A percentile compares a stretch with the other conserved stretches of the same genome.
Evolutionary conservation across 306 rosid genomes (phyloP).

Genomic region (Macrotyloma uniflorum): DNA sequence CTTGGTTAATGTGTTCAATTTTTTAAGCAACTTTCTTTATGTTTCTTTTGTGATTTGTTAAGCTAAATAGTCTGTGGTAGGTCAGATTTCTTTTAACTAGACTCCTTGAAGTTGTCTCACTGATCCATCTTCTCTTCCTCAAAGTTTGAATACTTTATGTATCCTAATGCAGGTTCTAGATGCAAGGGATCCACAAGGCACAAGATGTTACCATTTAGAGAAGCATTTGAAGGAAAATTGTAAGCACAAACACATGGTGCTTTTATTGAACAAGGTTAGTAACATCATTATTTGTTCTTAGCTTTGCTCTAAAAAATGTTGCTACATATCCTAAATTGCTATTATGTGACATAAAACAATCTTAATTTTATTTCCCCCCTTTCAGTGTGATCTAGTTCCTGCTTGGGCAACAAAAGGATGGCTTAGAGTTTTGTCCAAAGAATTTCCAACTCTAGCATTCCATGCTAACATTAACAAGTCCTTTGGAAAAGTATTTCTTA

Average conservation of each 20-base stretch:
- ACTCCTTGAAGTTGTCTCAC: background rate
- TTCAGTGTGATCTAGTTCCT: slow-evolving; percentile 87
- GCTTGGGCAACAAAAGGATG: slow-evolving; percentile 96
- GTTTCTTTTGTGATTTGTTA: slow-evolving; percentile 17
- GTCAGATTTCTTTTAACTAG: slow-evolving; percentile 2
- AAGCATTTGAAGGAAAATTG: slow-evolving; percentile 91
- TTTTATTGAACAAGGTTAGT: slow-evolving; percentile 84
- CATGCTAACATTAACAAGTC: slow-evolving; percentile 95
- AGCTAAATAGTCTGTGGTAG: slow-evolving; percentile 10
- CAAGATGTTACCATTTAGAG: slow-evolving; percentile 94
- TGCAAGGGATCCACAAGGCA: slow-evolving; percentile 95
- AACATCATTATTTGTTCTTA: background rate
- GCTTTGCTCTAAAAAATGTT: background rate
- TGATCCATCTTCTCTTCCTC: background rate
- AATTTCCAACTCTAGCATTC: slow-evolving; percentile 92
- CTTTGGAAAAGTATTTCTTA: slow-evolving; percentile 82
- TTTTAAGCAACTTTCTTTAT: background rate
- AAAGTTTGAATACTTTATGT: slow-evolving; percentile 27
- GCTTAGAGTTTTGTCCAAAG: slow-evolving; percentile 85
- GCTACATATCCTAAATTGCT: background rate
- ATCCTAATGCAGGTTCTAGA: slow-evolving; percentile 75
- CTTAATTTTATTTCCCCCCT: slow-evolving; percentile 1
- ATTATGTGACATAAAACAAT: background rate
- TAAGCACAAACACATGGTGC: slow-evolving; percentile 87
- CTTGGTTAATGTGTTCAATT: background rate